phyloP scores from a whole-genome alignment of 352 stramenopile genomes.

The Globisporangium lucens region DNA sequence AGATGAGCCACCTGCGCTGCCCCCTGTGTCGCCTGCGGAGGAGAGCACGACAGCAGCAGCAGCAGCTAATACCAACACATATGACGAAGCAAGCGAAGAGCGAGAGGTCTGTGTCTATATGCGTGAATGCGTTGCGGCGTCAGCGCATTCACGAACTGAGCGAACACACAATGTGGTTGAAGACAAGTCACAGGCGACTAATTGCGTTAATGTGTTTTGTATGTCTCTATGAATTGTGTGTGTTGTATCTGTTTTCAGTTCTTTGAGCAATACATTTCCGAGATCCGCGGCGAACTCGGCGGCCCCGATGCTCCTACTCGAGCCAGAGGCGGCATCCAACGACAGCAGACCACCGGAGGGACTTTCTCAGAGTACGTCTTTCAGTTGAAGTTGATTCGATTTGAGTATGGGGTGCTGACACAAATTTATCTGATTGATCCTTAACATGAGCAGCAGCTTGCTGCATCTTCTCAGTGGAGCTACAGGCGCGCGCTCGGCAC shows the following conservation, averaged over 20 bases:
- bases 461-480: constrained; percentile 43
- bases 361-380: constrained; percentile 16
- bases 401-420: neutral
- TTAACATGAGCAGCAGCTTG: constrained; percentile 27
- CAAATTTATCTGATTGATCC: neutral
- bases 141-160: neutral
- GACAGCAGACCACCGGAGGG: constrained; percentile 9
- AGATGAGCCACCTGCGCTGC: neutral
- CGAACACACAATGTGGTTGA: neutral
- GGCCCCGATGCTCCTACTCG: constrained; percentile 14
- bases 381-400: neutral
- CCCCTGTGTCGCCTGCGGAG: neutral
- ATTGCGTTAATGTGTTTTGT: neutral
- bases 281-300: constrained; percentile 37
- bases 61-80: neutral
- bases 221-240: neutral
- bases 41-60: neutral
- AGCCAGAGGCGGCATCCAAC: constrained; percentile 8
- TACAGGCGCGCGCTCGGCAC: constrained; percentile 29
- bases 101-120: constrained; percentile 13
- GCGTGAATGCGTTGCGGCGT: neutral
- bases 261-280: constrained; percentile 21
- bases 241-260: constrained; percentile 9
- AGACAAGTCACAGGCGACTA: neutral
- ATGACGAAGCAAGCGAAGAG: constrained; percentile 11